Evolutionary conservation across 805 yeast species (phyloP), one percentile per base, ranked within the genome.

Genomic region (Lipomyces lipofer): DNA sequence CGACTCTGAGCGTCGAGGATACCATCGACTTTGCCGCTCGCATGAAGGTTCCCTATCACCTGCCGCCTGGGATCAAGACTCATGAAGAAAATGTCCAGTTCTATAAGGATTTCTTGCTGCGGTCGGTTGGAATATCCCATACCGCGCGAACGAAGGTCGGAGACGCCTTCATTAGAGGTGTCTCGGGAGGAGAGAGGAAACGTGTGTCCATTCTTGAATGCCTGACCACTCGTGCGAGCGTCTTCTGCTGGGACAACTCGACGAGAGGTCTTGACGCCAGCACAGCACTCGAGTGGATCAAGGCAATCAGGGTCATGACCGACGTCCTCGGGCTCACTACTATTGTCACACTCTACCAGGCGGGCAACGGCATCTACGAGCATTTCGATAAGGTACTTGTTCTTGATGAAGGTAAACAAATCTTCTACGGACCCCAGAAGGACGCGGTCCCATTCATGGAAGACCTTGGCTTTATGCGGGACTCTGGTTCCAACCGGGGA

Each of bases 201-300:
- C 73, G 83, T 64, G 83, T 79, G 15, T 76, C 81, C 15, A 75
- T 79, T 58, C 79, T 80, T 24, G 83, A 79, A 63, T 77, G 72
- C n/a, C 67, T 78, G 1, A 69, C 78, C 30, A 67, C 72, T 46
- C 75, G 78, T 35, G 75, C 81, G 25, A 63, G 67, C 39, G 43
- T 80, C 42, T 81, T 79, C 62, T 77, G 81, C 67, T 80, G 84
- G 83, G 84, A 83, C 74, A 83, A 83, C 64, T 78, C 86, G 13
- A 83, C 87, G 19, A 78, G 88, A 71, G 88, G 88, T 66, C 77
- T 83, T 60, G 88, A 83, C 70, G 74, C 87, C 10, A 85, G 86
- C 29, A 82, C 86, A 43, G 88, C 88, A 28, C 73, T 81, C 63
- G 86, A 83, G 65, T 83, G 82, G 63, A 74, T 80, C 52, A 71